Conservation (phyloP, 2,329 filamentous ascomycete species). For the Colletotrichum sp. region DNA sequence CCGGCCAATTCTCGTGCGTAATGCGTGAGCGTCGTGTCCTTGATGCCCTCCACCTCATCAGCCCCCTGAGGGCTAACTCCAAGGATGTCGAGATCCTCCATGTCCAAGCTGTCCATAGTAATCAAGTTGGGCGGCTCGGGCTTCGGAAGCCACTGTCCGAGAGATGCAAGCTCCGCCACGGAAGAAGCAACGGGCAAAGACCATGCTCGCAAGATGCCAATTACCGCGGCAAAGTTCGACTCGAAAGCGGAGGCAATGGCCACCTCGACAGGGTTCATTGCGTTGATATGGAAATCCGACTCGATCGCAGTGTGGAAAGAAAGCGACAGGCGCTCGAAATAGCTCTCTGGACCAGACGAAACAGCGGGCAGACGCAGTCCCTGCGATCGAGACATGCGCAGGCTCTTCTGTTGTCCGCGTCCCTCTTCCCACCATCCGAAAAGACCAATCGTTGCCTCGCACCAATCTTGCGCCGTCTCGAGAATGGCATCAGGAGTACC, state of each 20-base stretch:
- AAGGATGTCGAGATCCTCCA: constrained; percentile 85
- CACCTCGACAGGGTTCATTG: constrained; percentile 77
- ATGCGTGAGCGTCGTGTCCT: constrained; percentile 78
- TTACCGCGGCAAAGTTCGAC: constrained; percentile 77
- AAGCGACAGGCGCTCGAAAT: constrained; percentile 74
- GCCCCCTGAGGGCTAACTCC: constrained; percentile 67
- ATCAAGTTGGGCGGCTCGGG: constrained; percentile 58
- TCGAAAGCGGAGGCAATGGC: constrained; percentile 84
- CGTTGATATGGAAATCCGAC: constrained; percentile 79
- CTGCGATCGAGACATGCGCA: constrained; percentile 45
- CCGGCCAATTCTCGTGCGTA: constrained; percentile 76
- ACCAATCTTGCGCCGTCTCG: constrained; percentile 84
- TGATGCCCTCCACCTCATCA: constrained; percentile 68
- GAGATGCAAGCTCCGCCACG: constrained; percentile 82
- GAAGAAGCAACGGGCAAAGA: constrained; percentile 81
- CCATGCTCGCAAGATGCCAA: constrained; percentile 78
- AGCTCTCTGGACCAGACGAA: constrained; percentile 66
- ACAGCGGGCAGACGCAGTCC: constrained; percentile 39
- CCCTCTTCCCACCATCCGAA: constrained; percentile 93
- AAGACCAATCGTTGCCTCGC: constrained; percentile 83
- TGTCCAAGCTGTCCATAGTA: constrained; percentile 72
- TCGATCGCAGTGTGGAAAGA: constrained; percentile 73
- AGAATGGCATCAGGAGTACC: constrained; percentile 79
- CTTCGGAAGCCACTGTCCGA: constrained; percentile 81
- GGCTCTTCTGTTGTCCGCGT: constrained; percentile 52